Conservation (phyloP, 441 rosid species). For the Brassica balearica region DNA sequence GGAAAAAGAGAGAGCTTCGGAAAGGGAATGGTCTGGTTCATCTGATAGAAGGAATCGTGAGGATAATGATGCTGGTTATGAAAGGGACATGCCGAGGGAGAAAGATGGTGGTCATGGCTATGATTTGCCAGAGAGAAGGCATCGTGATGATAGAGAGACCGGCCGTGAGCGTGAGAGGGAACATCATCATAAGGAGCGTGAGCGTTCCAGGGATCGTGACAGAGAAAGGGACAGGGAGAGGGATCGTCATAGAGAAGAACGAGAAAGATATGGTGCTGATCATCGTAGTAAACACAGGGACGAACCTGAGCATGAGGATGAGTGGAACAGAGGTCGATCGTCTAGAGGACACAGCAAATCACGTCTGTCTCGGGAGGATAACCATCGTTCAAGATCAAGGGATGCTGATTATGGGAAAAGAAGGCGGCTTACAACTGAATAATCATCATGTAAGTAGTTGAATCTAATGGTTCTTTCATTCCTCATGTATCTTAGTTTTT, state of each 20-base stretch:
- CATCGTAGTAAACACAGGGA: constrained; percentile 68
- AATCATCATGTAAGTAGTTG: constrained; percentile 38
- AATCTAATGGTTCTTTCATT: constrained; percentile 17
- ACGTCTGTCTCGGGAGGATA: constrained; percentile 65
- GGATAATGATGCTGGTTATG: constrained; percentile 64
- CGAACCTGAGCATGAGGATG: constrained; percentile 71
- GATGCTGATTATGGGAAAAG: constrained; percentile 90
- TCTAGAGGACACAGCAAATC: constrained; percentile 77
- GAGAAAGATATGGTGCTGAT: constrained; percentile 68
- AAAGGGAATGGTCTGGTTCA: constrained; percentile 78
- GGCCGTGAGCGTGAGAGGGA: constrained; percentile 78
- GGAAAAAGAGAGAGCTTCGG: constrained; percentile 72
- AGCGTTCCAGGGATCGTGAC: constrained; percentile 68
- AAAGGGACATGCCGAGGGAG: constrained; percentile 67
- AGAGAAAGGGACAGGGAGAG: constrained; percentile 67
- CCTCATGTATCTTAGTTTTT: constrained; percentile 15
- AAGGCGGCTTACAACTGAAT: constrained; percentile 66
- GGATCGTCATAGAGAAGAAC: constrained; percentile 69
- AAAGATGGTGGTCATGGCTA: constrained; percentile 64
- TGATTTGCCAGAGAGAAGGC: constrained; percentile 71
- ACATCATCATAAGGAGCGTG: constrained; percentile 62
- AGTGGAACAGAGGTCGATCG: constrained; percentile 67
- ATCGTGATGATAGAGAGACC: constrained; percentile 66
- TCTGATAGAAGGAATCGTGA: constrained; percentile 74
- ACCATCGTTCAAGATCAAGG: constrained; percentile 73